These are phyloP conservation scores for Leishmania martiniquensis DNA, from an alignment of 208 protist genomes.

Conservation along the genomic window DNA sequence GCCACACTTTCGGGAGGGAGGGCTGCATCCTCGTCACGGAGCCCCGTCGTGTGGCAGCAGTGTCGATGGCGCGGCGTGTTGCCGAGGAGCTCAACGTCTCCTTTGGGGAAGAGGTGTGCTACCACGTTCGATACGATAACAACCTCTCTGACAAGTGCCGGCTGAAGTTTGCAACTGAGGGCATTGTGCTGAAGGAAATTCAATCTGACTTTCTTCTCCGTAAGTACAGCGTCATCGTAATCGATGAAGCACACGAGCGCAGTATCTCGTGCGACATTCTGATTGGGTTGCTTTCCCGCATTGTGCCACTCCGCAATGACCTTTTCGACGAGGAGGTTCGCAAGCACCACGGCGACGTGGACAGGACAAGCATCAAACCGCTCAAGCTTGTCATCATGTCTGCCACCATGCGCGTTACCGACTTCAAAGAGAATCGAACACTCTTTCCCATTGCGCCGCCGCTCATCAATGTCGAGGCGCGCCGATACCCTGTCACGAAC, in stretches of 20 bases:
- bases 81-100: slow-evolving; percentile 94
- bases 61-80: slow-evolving; percentile 99
- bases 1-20: slow-evolving; percentile 72
- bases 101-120: slow-evolving; percentile 95
- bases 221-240: slow-evolving; percentile 98
- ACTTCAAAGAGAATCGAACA: slow-evolving; percentile 94
- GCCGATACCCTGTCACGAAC: slow-evolving; percentile 97
- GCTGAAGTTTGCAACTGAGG: slow-evolving; percentile 99
- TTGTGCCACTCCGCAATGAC: slow-evolving; percentile 95
- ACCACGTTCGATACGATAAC: slow-evolving; percentile 98
- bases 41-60: slow-evolving; percentile 99
- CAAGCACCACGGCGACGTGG: slow-evolving; percentile 47
- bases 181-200: slow-evolving; percentile 98
- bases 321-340: slow-evolving; percentile 76
- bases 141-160: slow-evolving; percentile 90
- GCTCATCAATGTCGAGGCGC: slow-evolving; percentile 95
- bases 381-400: slow-evolving; percentile 94
- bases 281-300: slow-evolving; percentile 98
- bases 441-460: slow-evolving; percentile 96
- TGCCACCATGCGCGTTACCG: slow-evolving; percentile 92
- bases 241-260: slow-evolving; percentile 99
- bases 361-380: slow-evolving; percentile 69
- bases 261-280: slow-evolving; percentile 97
- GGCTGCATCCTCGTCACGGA: slow-evolving; percentile 97
- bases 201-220: slow-evolving; percentile 95